Evolutionary conservation across 1,284 basidiomycete species (phyloP), one percentile per base, ranked within the genome.

Genomic region (Blastosporella zonata): DNA sequence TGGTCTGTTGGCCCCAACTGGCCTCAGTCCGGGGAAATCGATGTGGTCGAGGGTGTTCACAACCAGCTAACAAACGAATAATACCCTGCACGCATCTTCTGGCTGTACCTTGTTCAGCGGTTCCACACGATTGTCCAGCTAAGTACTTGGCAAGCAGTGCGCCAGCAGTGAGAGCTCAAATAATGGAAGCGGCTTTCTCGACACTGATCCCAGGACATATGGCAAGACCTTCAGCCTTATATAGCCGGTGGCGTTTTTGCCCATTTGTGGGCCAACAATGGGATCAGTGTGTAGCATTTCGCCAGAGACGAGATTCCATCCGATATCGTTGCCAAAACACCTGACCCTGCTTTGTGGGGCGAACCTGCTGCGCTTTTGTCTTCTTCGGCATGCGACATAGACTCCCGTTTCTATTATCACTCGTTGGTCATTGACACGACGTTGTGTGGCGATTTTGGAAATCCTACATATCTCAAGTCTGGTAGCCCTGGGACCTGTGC

Each of bases 241-340:
- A 50, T 61, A 10, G 65, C 72, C 1, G 92, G 92, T 8, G 91
- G 90, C 13, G 87, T 93, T 17, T 91, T 74, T 57, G 90, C 81
- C 0, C 84, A 87, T 66, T 65, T 82, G 28, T 87, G 88, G 83
- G 78, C 86, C 57, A 59, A 61, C 23, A 61, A 66, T 5, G 90
- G 87, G 4, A 83, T 96, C 64, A 77, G 72, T 43, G 75, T 93
- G 40, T 96, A 90, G 87, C 81, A 80, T 63, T 93, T 92, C 29
- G 37, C 57, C 5, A 52, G 55, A 40, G 46, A 35, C 33, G 51
- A 54, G 25, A 55, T 59, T 20, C 57, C 57, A 4, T n/a, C 17
- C 15, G 57, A 59, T 21, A 82, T 94, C 63, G 69, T 67, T 3
- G 62, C 62, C 12, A 66, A 73, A 44, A 65, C 58, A 13, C 91